Base-by-base conservation (phyloP, 768 basidiomycete genomes). In the Nidularia sp. region DNA sequence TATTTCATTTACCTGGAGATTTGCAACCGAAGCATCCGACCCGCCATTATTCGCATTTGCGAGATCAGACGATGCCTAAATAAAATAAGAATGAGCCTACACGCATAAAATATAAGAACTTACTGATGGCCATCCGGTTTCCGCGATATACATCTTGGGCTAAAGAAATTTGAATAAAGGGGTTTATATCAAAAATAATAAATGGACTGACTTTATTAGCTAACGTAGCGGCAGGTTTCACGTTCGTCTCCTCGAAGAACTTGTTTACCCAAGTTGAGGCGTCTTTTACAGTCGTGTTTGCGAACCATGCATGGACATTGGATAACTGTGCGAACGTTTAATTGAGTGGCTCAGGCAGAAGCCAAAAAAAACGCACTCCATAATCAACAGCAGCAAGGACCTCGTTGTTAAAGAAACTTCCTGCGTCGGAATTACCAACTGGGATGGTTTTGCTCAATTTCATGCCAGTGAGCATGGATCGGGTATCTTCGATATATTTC, bases 251-350 rank as follows among this genome's bases (percentile, higher is more conserved):
- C 45, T 87, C 60, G 70, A 94, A 97, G 75, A 90, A 98, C 0
- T 77, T 59, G 39, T 69, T 74, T 2, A 93, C 93, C 96, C 96
- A 99, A 5, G 58, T 74, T 1, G 95, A 85, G 1, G 93, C 90
- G n/a, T 75, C 66, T 9, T 80, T 68, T 18, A 88, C 80, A 2
- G 83, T 77, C 22, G 85, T 80, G 55, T 86, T 83, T 10, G 89
- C 95, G 69, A 97, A 98, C 92, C 91, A 94, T 5, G 93, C 85
- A 64, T 96, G 93, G n/a, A 93, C 91, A 57, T 97, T 95, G 8
- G 91, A 81, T 80, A 94, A 76, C 85, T 87, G 55, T 8, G 35
- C 18, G 6, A 18, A n/a, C 57, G 34, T 12, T 25, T 29, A 34
- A 6, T 31, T 45, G 46, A 42, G 25, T 44, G 15, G 35, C 43